Conservation (phyloP, 1,284 basidiomycete genomes). For the Puccinia sorghi region DNA sequence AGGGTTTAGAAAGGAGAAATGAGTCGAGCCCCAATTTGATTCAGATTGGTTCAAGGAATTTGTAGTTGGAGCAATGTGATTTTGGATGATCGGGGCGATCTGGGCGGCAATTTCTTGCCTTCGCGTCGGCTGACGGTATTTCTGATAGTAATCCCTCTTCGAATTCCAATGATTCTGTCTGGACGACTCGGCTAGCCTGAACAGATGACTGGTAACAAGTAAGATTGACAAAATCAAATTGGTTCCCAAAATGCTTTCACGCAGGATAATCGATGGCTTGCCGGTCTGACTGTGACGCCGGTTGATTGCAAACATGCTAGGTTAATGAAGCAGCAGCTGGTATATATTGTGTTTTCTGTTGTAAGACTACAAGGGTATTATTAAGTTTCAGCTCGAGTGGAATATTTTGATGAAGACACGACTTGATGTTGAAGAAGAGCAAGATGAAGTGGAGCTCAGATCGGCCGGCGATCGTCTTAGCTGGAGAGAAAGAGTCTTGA, state of each 20-base stretch:
- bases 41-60: not conserved
- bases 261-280: not conserved
- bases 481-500: not conserved
- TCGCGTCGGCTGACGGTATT: not conserved
- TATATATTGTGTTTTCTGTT: not conserved
- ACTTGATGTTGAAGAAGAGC: not conserved
- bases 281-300: not conserved
- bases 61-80: not conserved
- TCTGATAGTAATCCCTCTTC: not conserved
- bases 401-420: not conserved
- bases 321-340: not conserved
- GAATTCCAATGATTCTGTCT: not conserved
- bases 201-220: not conserved
- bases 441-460: not conserved
- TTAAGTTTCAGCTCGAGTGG: not conserved
- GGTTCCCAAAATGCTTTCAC: not conserved
- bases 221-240: not conserved
- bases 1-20: conserved; percentile 15
- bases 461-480: not conserved
- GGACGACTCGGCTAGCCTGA: not conserved
- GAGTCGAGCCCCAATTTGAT: conserved; percentile 1
- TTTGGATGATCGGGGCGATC: not conserved
- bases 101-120: not conserved
- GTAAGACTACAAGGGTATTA: not conserved
- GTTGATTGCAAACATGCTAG: not conserved